A percentile compares a stretch with the other conserved stretches of the same genome.
These are phyloP conservation scores for Bisporella sp. DNA, from an alignment of 2,329 filamentous ascomycete species.

Conservation along the genomic window DNA sequence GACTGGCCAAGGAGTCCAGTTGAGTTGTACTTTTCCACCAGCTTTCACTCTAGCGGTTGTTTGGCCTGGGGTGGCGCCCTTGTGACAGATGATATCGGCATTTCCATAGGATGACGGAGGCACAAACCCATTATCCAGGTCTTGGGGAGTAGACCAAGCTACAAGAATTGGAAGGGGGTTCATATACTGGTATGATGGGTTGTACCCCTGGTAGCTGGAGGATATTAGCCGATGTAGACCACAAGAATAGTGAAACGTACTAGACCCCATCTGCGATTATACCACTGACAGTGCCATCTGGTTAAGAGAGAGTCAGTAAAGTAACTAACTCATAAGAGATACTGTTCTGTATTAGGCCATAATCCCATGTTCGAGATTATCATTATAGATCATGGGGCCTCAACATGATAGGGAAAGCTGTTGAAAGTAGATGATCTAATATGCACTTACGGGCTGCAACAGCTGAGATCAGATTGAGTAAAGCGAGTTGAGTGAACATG, in stretches of 20 bases:
- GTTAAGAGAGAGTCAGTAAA: too few relatives aligned
- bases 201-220: conserved; percentile 29
- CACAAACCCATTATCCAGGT: conserved; percentile 46
- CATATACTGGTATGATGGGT: conserved; percentile 24
- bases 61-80: conserved; percentile 41
- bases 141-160: conserved; percentile 44
- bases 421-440: too few relatives aligned
- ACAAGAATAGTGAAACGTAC: conserved; percentile 9
- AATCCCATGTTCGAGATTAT: too few relatives aligned
- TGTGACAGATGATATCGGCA: conserved; percentile 56
- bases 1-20: conserved; percentile 60
- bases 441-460: conserved; percentile 10
- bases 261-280: conserved; percentile 24
- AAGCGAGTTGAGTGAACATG: conserved; percentile 13
- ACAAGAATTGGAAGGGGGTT: conserved; percentile 35
- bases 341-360: too few relatives aligned
- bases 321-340: too few relatives aligned
- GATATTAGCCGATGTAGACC: neutral
- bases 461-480: conserved; percentile 14
- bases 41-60: conserved; percentile 51
- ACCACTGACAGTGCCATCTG: conserved; percentile 19
- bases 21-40: conserved; percentile 49
- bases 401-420: too few relatives aligned
- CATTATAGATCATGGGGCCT: too few relatives aligned
- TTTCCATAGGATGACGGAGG: conserved; percentile 37